Base-by-base conservation (phyloP, 495 filamentous ascomycete genomes). In the Oleoguttula mirabilis region DNA sequence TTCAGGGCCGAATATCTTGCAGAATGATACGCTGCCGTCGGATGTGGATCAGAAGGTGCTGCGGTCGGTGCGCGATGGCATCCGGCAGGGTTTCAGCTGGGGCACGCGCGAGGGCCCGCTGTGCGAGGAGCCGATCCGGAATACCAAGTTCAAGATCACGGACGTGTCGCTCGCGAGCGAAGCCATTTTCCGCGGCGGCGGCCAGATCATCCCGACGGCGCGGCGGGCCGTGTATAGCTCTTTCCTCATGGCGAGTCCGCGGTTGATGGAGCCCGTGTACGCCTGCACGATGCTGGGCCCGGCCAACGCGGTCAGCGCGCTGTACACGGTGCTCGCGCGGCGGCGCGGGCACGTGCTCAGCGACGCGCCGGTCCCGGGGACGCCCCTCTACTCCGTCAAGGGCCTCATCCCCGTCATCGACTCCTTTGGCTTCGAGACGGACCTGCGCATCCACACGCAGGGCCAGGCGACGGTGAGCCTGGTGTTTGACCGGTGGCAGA, bases 91-190 rank as follows among this genome's bases (percentile, higher is more conserved):
- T 12, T 98, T 98, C 63, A 82, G 76, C 56, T 98, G 90, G 90
- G 90, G 83, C 28, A 81, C 86, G 15, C 71, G 92, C 45, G 90
- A 98, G 72, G 90, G 90, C 7, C 90, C 90, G 15, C 66, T 98
- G 10, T 98, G 90, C 68, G 90, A 98, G 82, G 90, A 98, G 68
- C 90, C 90, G 31, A 95, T 98, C 60, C 85, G 90, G 41, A 95
- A 96, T 63, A 82, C 83, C 55, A 92, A 88, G 52, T 98, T 96
- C 69, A 80, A 81, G 48, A 73, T 98, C 58, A 96, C 86, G 44
- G 92, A 96, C 56, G 76, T 93, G 32, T 71, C 80, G 20, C 75
- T 98, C 24, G 90, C 85, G 21, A 67, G 77, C 36, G 85, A 94
- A 61, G 79, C 86, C 21, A 95, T 96, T 56, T 92, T 88, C 65